Conservation (phyloP, 1,139 yeast species). For the Insectozyma bohioensis region DNA sequence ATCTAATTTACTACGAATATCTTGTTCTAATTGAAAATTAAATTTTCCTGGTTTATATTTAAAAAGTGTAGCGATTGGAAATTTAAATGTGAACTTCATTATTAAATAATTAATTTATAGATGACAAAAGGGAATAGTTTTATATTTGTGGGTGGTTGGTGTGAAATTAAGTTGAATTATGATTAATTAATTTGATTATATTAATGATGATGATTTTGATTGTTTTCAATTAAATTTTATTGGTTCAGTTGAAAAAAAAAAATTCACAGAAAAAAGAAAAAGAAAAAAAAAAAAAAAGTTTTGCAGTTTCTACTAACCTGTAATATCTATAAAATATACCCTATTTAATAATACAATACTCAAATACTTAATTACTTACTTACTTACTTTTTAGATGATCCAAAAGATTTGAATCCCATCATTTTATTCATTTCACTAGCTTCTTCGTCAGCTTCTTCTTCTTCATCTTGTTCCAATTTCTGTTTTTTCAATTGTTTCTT, state of each 20-base stretch:
- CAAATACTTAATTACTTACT: too few relatives aligned
- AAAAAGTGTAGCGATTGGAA: slow-evolving; percentile 41
- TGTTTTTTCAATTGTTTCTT: slow-evolving; percentile 16
- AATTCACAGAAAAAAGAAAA: too few relatives aligned
- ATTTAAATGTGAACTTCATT: slow-evolving; percentile 47
- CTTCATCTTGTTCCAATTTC: slow-evolving; percentile 9
- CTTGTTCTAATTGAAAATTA: slow-evolving; percentile 42
- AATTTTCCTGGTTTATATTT: slow-evolving; percentile 41
- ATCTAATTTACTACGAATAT: slow-evolving; percentile 44
- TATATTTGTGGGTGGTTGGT: background rate
- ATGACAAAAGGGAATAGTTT: too few relatives aligned
- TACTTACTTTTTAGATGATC: slow-evolving; percentile 26
- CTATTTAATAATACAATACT: too few relatives aligned
- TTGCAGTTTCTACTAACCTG: background rate
- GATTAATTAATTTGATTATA: background rate
- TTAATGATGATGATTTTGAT: slow-evolving; percentile 2
- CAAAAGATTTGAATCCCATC: slow-evolving; percentile 66
- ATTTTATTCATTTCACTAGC: slow-evolving; percentile 33
- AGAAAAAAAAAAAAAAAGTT: slow-evolving; percentile 1
- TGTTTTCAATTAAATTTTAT: slow-evolving; percentile 12
- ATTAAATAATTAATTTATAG: background rate
- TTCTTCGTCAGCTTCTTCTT: slow-evolving; percentile 13
- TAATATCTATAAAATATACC: too few relatives aligned
- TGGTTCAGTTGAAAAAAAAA: slow-evolving; percentile 9
- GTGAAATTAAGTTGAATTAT: background rate